A percentile compares a stretch with the other conserved stretches of the same genome.
These are phyloP conservation scores for Coccinonectria pachysandricola DNA, from an alignment of 2,329 filamentous ascomycete genomes.

Conservation along the genomic window DNA sequence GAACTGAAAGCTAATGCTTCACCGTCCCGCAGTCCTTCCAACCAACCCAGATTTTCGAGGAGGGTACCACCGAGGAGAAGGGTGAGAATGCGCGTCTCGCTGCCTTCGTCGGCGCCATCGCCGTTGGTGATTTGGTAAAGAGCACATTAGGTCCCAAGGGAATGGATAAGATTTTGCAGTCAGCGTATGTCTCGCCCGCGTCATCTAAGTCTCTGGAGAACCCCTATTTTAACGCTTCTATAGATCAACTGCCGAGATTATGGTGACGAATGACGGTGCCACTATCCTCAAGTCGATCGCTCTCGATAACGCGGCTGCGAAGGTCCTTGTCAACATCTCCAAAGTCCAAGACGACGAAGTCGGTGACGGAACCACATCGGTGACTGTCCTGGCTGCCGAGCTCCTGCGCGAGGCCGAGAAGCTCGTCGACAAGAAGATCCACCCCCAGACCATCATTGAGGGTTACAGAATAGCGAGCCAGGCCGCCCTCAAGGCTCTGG, in stretches of 20 bases:
- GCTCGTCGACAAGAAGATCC: slow-evolving; percentile 95
- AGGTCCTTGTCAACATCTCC: slow-evolving; percentile 97
- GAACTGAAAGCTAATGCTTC: slow-evolving; percentile 11
- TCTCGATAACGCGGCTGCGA: slow-evolving; percentile 94
- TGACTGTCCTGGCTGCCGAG: slow-evolving; percentile 89
- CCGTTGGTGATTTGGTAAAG: slow-evolving; percentile 94
- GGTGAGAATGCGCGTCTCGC: slow-evolving; percentile 97
- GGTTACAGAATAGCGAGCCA: slow-evolving; percentile 94
- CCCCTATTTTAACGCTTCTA: slow-evolving; percentile 12
- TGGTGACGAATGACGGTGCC: slow-evolving; percentile 98
- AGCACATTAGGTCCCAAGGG: slow-evolving; percentile 94
- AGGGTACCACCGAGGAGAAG: slow-evolving; percentile 95
- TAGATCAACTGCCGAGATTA: slow-evolving; percentile 89
- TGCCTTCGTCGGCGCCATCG: slow-evolving; percentile 97
- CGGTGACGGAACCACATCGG: slow-evolving; percentile 96
- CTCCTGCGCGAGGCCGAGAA: slow-evolving; percentile 93
- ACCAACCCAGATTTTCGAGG: slow-evolving; percentile 95
- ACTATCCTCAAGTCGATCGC: slow-evolving; percentile 98
- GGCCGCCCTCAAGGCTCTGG: slow-evolving; percentile 75
- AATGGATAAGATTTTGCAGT: slow-evolving; percentile 98
- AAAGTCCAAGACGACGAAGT: slow-evolving; percentile 99
- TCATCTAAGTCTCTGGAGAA: slow-evolving; percentile 5
- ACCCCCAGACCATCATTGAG: slow-evolving; percentile 98
- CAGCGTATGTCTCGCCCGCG: slow-evolving; percentile 54
- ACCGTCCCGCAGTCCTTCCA: slow-evolving; percentile 50